phyloP scores from a whole-genome alignment of 1,284 basidiomycete genomes.

The Microbotryum violaceum region DNA sequence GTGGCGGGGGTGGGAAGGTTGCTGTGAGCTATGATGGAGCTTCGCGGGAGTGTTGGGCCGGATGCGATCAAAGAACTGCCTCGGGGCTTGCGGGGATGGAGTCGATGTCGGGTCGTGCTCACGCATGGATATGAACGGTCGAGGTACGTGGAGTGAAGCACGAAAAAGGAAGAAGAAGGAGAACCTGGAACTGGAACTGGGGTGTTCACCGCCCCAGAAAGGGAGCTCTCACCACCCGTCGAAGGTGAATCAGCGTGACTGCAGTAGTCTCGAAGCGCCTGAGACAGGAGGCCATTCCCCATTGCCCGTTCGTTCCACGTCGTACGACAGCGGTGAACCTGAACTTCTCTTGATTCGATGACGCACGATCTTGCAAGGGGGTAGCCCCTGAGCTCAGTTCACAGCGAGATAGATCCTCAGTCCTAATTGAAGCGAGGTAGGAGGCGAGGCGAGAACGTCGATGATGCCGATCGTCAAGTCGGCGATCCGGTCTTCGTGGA shows the following conservation, averaged over 20 bases:
- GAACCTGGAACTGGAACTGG: neutral
- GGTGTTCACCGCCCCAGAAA: neutral
- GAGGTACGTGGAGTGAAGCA: neutral
- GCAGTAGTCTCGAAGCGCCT: neutral
- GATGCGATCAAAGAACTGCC: neutral
- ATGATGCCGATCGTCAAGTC: too few relatives aligned
- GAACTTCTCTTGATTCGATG: too few relatives aligned
- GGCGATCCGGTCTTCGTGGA: too few relatives aligned
- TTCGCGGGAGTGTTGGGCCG: neutral
- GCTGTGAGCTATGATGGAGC: neutral
- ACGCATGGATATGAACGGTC: too few relatives aligned
- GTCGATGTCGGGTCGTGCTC: neutral
- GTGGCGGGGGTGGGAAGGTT: too few relatives aligned
- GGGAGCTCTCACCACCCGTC: neutral
- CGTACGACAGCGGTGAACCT: neutral
- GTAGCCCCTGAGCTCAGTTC: too few relatives aligned
- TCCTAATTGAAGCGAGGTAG: too few relatives aligned
- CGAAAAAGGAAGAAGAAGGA: neutral
- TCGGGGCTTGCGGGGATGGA: too few relatives aligned
- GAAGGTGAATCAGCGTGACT: neutral
- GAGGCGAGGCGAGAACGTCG: too few relatives aligned
- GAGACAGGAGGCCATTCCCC: neutral
- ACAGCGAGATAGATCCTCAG: too few relatives aligned
- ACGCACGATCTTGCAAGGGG: too few relatives aligned
- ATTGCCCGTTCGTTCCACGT: neutral